Evolutionary conservation across 139 green algal genomes (phyloP).

Genomic region (Closterium sp.): DNA sequence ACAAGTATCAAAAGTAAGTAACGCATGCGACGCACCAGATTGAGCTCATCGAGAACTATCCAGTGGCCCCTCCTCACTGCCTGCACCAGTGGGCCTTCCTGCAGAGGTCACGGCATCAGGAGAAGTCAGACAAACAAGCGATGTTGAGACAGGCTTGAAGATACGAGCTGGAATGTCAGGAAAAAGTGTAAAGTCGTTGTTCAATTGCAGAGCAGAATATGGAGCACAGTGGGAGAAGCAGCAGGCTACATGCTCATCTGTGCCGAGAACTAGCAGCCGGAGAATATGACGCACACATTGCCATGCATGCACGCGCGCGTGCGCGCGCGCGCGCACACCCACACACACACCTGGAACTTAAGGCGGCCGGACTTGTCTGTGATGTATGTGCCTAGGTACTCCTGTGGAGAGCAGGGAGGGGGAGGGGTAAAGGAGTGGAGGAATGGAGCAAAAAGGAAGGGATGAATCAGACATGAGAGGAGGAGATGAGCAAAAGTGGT

Average conservation of each 20-base stretch:
- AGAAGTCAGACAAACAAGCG: background rate
- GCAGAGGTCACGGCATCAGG: constrained; percentile 62
- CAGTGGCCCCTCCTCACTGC: constrained; percentile 86
- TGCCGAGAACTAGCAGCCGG: no score
- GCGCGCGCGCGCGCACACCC: no score
- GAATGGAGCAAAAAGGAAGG: background rate
- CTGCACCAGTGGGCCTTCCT: constrained; percentile 89
- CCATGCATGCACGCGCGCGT: no score
- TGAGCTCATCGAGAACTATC: constrained; percentile 98
- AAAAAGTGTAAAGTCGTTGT: no score
- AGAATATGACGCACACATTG: no score
- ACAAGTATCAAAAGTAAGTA: no score
- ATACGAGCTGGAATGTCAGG: no score
- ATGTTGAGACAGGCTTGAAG: no score
- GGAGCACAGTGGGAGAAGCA: background rate
- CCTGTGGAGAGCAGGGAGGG: constrained; percentile 56
- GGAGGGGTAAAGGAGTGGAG: background rate
- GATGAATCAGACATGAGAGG: no score
- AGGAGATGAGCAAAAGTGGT: no score
- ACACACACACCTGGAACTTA: constrained; percentile 38
- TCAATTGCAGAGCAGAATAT: background rate
- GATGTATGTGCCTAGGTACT: constrained; percentile 95
- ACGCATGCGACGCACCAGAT: constrained; percentile 69
- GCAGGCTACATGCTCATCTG: no score
- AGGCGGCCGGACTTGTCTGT: constrained; percentile 61